phyloP scores from a whole-genome alignment of 73 alveolate genomes.

The Paramecium sonneborni region DNA sequence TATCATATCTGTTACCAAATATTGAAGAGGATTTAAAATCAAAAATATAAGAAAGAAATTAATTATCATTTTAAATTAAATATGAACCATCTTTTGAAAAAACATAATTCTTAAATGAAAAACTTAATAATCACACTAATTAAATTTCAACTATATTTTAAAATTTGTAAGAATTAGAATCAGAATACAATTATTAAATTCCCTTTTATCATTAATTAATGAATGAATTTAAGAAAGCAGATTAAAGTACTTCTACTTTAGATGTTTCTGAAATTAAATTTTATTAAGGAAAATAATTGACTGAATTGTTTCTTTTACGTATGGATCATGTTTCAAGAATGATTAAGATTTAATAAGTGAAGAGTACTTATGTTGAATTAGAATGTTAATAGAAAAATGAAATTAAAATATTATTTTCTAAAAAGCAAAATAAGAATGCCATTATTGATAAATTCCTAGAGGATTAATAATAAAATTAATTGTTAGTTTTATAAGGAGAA shows the following conservation, averaged over 20 bases:
- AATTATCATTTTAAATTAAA: not conserved
- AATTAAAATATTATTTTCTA: not conserved
- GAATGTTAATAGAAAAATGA: not conserved
- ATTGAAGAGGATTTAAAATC: not conserved
- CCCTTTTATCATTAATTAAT: not conserved
- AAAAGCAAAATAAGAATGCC: not conserved
- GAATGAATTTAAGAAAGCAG: not conserved
- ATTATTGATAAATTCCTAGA: not conserved
- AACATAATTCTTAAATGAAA: not conserved
- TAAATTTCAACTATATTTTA: not conserved
- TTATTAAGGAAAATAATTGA: not conserved
- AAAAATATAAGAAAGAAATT: not conserved
- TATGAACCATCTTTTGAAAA: not conserved
- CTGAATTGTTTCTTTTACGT: not conserved
- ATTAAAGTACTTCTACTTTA: not conserved
- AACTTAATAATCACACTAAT: not conserved
- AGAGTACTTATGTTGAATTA: not conserved
- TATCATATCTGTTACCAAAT: not conserved
- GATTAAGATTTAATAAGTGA: not conserved
- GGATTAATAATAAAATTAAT: not conserved
- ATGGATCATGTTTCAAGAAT: not conserved
- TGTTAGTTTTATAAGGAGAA: not conserved
- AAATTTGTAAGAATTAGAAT: not conserved
- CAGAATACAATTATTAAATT: not conserved
- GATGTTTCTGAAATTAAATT: not conserved